phyloP scores from a whole-genome alignment of 352 stramenopile species.

The Thraustotheca clavata region DNA sequence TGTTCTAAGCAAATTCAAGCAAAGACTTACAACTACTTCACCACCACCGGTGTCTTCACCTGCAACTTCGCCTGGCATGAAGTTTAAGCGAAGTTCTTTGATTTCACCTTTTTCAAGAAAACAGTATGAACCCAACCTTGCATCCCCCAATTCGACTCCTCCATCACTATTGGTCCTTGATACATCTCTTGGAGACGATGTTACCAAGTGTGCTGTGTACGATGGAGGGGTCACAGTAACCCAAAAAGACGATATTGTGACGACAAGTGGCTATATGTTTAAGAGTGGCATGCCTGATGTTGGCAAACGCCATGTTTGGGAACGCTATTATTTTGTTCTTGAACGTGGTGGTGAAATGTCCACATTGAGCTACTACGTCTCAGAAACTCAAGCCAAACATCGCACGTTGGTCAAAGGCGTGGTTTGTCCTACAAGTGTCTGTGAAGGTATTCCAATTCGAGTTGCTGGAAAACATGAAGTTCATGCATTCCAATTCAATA shows the following conservation, averaged over 20 bases:
- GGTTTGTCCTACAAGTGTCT: slow-evolving; percentile 63
- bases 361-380: slow-evolving; percentile 79
- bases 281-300: slow-evolving; percentile 81
- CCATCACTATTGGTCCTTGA: slow-evolving; percentile 54
- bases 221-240: slow-evolving; percentile 60
- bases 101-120: neutral
- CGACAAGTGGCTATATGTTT: slow-evolving; percentile 84
- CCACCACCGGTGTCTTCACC: neutral
- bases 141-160: neutral
- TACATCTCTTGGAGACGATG: slow-evolving; percentile 72
- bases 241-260: slow-evolving; percentile 43
- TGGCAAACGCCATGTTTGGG: slow-evolving; percentile 70
- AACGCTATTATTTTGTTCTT: slow-evolving; percentile 81
- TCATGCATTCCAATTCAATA: slow-evolving; percentile 83
- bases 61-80: neutral
- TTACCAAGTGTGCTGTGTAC: slow-evolving; percentile 68
- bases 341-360: slow-evolving; percentile 48
- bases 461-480: slow-evolving; percentile 57
- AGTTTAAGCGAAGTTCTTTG: neutral
- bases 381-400: slow-evolving; percentile 74
- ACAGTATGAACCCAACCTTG: neutral
- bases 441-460: slow-evolving; percentile 65
- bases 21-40: slow-evolving; percentile 1
- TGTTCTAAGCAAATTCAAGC: slow-evolving; percentile 15
- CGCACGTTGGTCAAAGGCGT: slow-evolving; percentile 79